Conservation (phyloP, 441 rosid genomes). For the Populus trichocarpa region DNA sequence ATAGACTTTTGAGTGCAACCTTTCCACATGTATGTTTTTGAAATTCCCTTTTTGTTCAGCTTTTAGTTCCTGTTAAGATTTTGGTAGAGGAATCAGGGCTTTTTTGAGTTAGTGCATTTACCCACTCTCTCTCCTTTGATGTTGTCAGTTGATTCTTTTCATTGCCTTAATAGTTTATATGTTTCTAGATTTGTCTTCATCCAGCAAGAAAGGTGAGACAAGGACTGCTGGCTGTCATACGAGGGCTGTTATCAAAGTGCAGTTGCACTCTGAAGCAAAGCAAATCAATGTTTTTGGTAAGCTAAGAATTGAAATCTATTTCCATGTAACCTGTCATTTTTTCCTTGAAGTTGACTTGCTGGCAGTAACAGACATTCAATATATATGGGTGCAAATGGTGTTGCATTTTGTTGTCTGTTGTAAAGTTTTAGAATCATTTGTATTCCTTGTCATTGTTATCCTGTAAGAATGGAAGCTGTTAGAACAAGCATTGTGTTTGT, state of each 20-base stretch:
- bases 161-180: conserved; percentile 9
- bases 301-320: conserved; percentile 17
- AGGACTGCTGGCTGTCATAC: conserved; percentile 70
- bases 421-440: no score
- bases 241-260: conserved; percentile 67
- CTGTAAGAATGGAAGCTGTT: neutral
- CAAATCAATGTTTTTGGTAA: conserved; percentile 83
- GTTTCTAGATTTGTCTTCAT: conserved; percentile 74
- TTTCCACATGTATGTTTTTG: conserved; percentile 73
- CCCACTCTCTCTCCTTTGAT: neutral
- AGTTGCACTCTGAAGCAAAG: conserved; percentile 56
- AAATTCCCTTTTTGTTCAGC: conserved; percentile 21
- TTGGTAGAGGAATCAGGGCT: conserved; percentile 1
- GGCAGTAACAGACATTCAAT: no score
- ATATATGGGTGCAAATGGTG: no score
- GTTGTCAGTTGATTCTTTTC: neutral
- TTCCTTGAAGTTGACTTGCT: neutral
- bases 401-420: no score
- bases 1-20: conserved; percentile 61
- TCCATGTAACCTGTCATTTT: neutral
- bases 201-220: conserved; percentile 63
- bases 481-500: neutral
- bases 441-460: no score
- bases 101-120: neutral
- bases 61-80: conserved; percentile 7